These are phyloP conservation scores for Pittosporum tobira DNA, from an alignment of 129 eudicot species.

Conservation along the genomic window DNA sequence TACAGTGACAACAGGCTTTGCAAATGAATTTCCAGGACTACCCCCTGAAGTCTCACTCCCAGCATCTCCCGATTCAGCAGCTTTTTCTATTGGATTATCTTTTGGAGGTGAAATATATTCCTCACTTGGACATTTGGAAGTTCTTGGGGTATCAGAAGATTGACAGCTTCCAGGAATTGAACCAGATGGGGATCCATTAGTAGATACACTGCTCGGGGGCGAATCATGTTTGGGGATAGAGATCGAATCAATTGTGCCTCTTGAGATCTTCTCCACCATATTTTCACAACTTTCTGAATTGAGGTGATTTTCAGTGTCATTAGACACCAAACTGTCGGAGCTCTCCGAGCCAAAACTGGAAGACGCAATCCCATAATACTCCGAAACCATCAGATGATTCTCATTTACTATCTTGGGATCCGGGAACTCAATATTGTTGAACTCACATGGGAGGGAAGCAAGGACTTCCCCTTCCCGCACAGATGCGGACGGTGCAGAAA, in stretches of 20 bases:
- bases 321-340: slow-evolving; percentile 60
- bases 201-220: slow-evolving; percentile 57
- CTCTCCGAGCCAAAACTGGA: slow-evolving; percentile 30
- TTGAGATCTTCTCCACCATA: slow-evolving; percentile 24
- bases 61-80: slow-evolving; percentile 23
- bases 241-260: slow-evolving; percentile 11
- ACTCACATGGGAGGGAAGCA: slow-evolving; percentile 27
- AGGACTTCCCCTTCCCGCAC: slow-evolving; percentile 14
- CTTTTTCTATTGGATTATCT: slow-evolving; percentile 29
- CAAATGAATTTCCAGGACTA: slow-evolving; percentile 7
- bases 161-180: slow-evolving; percentile 39
- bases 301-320: slow-evolving; percentile 54
- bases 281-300: slow-evolving; percentile 40
- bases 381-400: slow-evolving; percentile 80
- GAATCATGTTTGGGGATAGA: slow-evolving; percentile 43
- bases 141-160: slow-evolving; percentile 42
- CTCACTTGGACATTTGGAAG: slow-evolving; percentile 34
- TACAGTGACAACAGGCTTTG: slow-evolving; percentile 41
- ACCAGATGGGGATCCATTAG: slow-evolving; percentile 41
- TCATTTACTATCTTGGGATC: slow-evolving; percentile 77
- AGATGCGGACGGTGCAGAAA: slow-evolving; percentile 27
- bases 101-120: slow-evolving; percentile 38
- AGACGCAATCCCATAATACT: slow-evolving; percentile 44
- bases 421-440: slow-evolving; percentile 85
- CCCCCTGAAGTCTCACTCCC: slow-evolving; percentile 34